Conservation (phyloP, 1,284 basidiomycete species). For the Lentinula novae-zelandiae region DNA sequence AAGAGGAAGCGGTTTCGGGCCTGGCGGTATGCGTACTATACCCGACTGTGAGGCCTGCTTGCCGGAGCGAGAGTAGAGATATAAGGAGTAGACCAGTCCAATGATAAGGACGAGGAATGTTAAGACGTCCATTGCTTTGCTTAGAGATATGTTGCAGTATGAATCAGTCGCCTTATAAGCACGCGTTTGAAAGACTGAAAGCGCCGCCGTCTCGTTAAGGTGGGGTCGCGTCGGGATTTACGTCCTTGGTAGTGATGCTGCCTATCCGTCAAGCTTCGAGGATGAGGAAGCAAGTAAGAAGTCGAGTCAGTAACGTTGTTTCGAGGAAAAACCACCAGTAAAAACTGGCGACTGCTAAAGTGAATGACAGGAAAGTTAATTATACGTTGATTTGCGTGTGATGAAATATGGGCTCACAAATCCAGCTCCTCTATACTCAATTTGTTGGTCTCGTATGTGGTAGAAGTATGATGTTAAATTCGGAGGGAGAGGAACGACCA, state of each 20-base stretch:
- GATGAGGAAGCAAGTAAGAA: neutral
- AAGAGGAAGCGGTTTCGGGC: conserved; percentile 60
- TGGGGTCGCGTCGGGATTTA: conserved; percentile 7
- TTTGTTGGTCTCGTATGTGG: too few relatives aligned
- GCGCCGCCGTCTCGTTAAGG: neutral
- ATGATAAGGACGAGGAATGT: neutral
- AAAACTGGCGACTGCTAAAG: neutral
- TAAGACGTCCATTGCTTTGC: neutral
- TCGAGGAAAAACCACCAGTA: neutral
- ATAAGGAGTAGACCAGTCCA: neutral
- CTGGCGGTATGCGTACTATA: conserved; percentile 44
- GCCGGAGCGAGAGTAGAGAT: neutral
- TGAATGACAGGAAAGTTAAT: neutral
- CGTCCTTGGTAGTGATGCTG: neutral
- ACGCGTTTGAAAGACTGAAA: neutral
- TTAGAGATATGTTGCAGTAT: neutral
- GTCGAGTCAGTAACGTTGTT: neutral
- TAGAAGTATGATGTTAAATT: too few relatives aligned
- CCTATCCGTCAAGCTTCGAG: neutral
- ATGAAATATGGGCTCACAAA: too few relatives aligned
- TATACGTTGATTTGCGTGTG: too few relatives aligned
- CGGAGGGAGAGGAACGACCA: neutral
- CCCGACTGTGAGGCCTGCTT: neutral
- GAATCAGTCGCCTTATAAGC: neutral
- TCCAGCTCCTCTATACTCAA: too few relatives aligned